These are phyloP conservation scores for Adansonia rubrostipa DNA, from an alignment of 441 rosid genomes.

Conservation along the genomic window DNA sequence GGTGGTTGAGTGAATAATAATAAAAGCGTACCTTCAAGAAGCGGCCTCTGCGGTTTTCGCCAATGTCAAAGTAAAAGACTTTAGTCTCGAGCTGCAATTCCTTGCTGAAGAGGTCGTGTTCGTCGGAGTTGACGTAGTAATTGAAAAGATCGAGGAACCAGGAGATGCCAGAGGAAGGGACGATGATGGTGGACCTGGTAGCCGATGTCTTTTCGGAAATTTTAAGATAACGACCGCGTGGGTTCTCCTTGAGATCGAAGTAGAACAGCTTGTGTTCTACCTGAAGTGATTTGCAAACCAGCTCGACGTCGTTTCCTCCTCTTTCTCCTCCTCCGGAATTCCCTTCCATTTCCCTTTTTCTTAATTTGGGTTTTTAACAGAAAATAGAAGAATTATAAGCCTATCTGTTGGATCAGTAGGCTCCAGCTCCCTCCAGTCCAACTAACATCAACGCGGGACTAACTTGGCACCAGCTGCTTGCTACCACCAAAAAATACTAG, in stretches of 20 bases:
- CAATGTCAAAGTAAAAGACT: conserved; percentile 80
- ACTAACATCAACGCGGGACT: too few relatives aligned
- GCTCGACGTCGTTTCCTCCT: conserved; percentile 86
- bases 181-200: conserved; percentile 95
- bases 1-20: not conserved
- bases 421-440: too few relatives aligned
- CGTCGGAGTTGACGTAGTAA: conserved; percentile 87
- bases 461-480: too few relatives aligned
- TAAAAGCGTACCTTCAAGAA: conserved; percentile 71
- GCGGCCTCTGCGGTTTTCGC: conserved; percentile 87
- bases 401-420: too few relatives aligned
- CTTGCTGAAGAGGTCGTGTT: conserved; percentile 84
- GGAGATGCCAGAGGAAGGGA: conserved; percentile 90
- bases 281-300: conserved; percentile 89
- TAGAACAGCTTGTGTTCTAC: conserved; percentile 97
- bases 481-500: too few relatives aligned
- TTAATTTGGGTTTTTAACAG: too few relatives aligned
- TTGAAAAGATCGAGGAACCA: conserved; percentile 98
- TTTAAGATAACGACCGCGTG: conserved; percentile 90
- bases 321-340: conserved; percentile 53
- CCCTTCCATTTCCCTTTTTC: conserved; percentile 52
- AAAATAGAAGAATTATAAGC: too few relatives aligned
- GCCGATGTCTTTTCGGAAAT: conserved; percentile 97
- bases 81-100: conserved; percentile 96
- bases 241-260: conserved; percentile 97